These are phyloP conservation scores for Solanum medicagineum DNA, from an alignment of 257 asterid species.

Conservation along the genomic window DNA sequence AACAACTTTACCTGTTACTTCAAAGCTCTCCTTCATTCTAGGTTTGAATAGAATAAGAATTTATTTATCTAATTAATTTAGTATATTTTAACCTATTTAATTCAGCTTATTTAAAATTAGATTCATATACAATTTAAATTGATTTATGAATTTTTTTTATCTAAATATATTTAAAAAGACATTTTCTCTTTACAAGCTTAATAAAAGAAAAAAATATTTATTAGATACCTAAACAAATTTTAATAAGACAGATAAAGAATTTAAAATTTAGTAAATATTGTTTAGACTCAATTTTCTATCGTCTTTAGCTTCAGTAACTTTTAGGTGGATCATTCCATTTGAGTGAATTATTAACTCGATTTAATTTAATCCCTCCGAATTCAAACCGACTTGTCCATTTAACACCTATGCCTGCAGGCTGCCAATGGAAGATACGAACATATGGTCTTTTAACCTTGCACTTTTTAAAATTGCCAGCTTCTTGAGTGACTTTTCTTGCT, in stretches of 20 bases:
- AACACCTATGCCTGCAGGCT: background rate
- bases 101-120: background rate
- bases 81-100: background rate
- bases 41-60: background rate
- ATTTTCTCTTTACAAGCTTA: no score
- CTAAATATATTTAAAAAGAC: background rate
- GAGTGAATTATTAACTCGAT: background rate
- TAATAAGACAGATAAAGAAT: background rate
- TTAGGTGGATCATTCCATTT: background rate
- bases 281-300: fast-evolving
- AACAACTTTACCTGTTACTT: no score
- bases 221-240: background rate
- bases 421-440: background rate
- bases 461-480: background rate
- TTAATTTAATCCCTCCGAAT: background rate
- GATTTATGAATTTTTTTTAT: background rate
- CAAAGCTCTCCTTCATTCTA: no score
- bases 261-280: no score
- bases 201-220: no score
- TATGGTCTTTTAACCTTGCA: background rate
- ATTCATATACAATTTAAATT: background rate
- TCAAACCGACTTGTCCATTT: background rate
- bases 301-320: background rate
- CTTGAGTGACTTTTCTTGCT: background rate
- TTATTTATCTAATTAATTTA: background rate